Base-by-base conservation (phyloP, 768 basidiomycete species). In the Hortiboletus flavorubellus region DNA sequence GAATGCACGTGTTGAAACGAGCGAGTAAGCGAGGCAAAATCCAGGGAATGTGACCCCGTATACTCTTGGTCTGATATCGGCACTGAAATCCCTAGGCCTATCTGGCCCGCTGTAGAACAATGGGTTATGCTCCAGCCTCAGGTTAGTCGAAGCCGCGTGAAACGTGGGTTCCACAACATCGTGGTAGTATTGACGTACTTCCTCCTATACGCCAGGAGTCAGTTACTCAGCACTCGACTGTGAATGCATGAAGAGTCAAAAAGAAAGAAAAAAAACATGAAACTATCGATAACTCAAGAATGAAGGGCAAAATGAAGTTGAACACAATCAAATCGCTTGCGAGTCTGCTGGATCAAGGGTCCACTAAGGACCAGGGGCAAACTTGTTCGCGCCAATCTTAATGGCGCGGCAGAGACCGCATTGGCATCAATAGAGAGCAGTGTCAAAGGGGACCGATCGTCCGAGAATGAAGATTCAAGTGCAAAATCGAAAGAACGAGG, bases 1-100 rank as follows among this genome's bases (percentile, higher is more conserved):
- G 71, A 95, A 95, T 4, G 91, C 87, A 38, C 93, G 79, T 5
- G 91, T 88, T 4, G 86, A 88, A 48, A 95, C 89, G 34, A 93
- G 78, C 2, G 80, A 73, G 62, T 80, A 83, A 5, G 71, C 70
- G 30, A 61, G 69, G 34, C 67, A 71, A 38, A 69, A 71, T 30
- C 69, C 71, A 29, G 60, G 35, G 33, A 71, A 61, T 18, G 71
- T 71, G 46, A 58, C 54, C 43, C 42, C 39, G 15, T 56, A 45
- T 44, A 42, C 29, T 21, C 56, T 56, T 39, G 57, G 47, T 21
- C 41, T 16, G 11, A 23, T 23, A 44, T 42, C 48, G 14, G 60
- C 10, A 38, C 21, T 8, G 29, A n/a, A 39, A 56, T 45, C 50
- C 30, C 16, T 33, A 37, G 46, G 30, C 45, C 11, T 37, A 26